Evolutionary conservation across 2,329 filamentous ascomycete genomes (phyloP), one percentile per base, ranked within the genome.

Genomic region (Botryotinia narcissicola): DNA sequence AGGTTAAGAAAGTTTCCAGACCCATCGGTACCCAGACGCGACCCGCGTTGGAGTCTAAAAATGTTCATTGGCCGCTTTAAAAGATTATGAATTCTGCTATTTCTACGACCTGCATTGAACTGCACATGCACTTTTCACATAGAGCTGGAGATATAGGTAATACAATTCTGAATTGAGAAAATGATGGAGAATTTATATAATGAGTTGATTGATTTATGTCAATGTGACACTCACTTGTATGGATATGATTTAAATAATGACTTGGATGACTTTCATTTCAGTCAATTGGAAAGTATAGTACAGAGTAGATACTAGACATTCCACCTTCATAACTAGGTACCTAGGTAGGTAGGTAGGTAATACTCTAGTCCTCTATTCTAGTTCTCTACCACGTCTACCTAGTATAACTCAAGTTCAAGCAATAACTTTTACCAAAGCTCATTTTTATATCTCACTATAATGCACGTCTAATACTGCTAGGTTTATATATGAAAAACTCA

Each of bases 31-130:
- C 40, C 60, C 61, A 72, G 71, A 72, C 71, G 71, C 71, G 71
- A 68, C 62, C 63, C 71, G 71, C 71, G 71, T 72, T 72, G 59
- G 66, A 71, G 59, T 71, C 70, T 71, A 71, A 71, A 71, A 71
- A 71, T 66, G 62, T 35, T 72, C 51, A 48, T 44, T 59, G 48
- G 71, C 71, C 57, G 70, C 70, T 72, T 72, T 67, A 70, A 40
- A 42, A 62, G 32, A 22, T 37, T 35, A 18, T 44, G 18, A 37
- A 66, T 66, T 67, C 44, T 40, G 46, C 63, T 46, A 7, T 54
- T 54, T 63, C 37, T 63, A 22, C 48, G 12, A 54, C 48, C 48
- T 54, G 48, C 48, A 54, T 54, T 54, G 48, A 51, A n/a, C 48
- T 54, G 22, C 61, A 44, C 51, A 57, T 29, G 25, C 51, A 54